Evolutionary conservation across 805 yeast genomes (phyloP).

Genomic region (Metschnikowia picachoensis): DNA sequence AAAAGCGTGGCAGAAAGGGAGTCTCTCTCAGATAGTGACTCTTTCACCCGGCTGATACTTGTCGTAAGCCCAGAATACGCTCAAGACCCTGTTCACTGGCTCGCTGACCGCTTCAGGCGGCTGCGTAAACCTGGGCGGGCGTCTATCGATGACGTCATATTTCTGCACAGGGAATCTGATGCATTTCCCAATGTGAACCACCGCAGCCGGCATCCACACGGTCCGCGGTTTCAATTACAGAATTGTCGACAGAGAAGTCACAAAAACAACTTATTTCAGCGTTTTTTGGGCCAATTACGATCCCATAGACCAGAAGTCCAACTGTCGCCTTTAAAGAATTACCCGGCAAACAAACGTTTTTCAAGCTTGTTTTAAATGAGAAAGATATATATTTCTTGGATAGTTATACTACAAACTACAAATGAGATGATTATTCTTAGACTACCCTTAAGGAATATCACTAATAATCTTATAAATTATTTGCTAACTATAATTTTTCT

Average conservation of each 20-base stretch:
- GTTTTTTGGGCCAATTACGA: conserved; percentile 1
- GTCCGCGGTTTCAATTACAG: not conserved
- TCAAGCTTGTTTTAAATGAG: not conserved
- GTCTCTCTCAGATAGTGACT: conserved; percentile 1
- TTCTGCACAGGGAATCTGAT: conserved; percentile 4
- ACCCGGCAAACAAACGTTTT: not conserved
- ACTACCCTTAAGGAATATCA: too few species aligned
- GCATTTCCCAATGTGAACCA: not conserved
- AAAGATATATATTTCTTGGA: too few species aligned
- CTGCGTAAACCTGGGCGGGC: conserved; percentile 1
- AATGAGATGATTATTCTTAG: too few species aligned
- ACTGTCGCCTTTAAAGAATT: not conserved
- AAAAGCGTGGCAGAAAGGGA: not conserved
- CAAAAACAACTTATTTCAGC: not conserved
- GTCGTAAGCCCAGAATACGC: not conserved
- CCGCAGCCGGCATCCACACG: not conserved
- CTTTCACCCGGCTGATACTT: conserved; percentile 7
- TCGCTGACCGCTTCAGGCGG: conserved; percentile 2
- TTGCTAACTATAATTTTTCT: too few species aligned
- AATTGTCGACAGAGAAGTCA: not conserved
- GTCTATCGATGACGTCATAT: conserved; percentile 2
- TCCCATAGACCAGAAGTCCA: not conserved
- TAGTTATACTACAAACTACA: too few species aligned
- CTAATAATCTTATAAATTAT: too few species aligned
- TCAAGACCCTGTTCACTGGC: conserved; percentile 2